Conservation (phyloP, 2,329 filamentous ascomycete species). For the Fusarium heterosporum region DNA sequence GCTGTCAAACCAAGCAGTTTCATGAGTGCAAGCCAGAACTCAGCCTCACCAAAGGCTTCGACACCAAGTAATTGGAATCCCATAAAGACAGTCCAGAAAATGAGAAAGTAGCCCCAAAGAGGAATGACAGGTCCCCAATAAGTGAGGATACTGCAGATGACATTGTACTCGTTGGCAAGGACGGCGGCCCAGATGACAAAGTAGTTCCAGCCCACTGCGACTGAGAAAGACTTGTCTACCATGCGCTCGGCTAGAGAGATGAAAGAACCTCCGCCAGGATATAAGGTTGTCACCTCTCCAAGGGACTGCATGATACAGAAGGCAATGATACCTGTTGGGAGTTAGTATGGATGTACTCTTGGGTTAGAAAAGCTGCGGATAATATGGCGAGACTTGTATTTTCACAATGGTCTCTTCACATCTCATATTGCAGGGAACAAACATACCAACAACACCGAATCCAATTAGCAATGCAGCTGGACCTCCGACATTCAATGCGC, state of each 20-base stretch:
- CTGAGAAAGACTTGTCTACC: conserved; percentile 76
- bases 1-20: conserved; percentile 77
- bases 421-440: neutral
- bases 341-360: conserved; percentile 28
- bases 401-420: neutral
- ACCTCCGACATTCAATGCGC: conserved; percentile 75
- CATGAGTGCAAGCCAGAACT: conserved; percentile 81
- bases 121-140: conserved; percentile 73
- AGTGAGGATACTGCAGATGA: conserved; percentile 72
- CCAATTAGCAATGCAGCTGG: conserved; percentile 79
- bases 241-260: conserved; percentile 77
- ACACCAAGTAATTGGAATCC: conserved; percentile 78
- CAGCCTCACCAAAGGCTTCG: conserved; percentile 80
- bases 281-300: conserved; percentile 79
- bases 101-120: conserved; percentile 75
- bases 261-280: conserved; percentile 77
- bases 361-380: neutral
- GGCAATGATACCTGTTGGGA: conserved; percentile 66
- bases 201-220: conserved; percentile 78
- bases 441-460: conserved; percentile 72
- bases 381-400: neutral
- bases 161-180: conserved; percentile 78
- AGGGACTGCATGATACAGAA: conserved; percentile 77
- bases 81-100: conserved; percentile 80
- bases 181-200: conserved; percentile 76